A percentile compares a stretch with the other conserved stretches of the same genome.
phyloP scores from a whole-genome alignment of 768 basidiomycete species.

The Rhodosporidiobolus sp. region DNA sequence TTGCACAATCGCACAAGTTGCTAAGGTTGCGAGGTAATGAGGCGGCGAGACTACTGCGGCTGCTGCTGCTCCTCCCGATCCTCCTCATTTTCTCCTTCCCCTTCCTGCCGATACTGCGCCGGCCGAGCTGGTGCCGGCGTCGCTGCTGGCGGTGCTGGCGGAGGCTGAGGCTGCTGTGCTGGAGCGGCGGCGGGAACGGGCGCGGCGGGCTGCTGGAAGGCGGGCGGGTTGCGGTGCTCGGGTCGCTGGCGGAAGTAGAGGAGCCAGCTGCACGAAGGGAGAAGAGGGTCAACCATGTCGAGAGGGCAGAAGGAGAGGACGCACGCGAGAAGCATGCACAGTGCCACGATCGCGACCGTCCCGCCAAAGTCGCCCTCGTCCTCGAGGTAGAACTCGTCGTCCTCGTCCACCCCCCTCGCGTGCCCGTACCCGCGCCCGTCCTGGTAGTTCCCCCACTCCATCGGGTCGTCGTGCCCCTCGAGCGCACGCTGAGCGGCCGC shows the following conservation, averaged over 20 bases:
- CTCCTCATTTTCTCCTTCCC: not conserved
- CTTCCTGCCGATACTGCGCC: not conserved
- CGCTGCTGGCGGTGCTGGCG: not conserved
- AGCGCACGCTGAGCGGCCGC: constrained; percentile 48
- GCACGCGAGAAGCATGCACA: constrained; percentile 69
- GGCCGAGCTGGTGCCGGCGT: not conserved
- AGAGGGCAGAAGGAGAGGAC: constrained; percentile 46
- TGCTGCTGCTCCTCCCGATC: not conserved
- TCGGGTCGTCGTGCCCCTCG: constrained; percentile 42
- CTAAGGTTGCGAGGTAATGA: too few species aligned
- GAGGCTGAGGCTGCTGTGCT: not conserved
- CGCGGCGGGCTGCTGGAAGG: not conserved
- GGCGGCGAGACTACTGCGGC: too few species aligned
- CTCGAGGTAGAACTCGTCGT: constrained; percentile 72
- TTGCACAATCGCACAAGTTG: too few species aligned
- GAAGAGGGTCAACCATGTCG: not conserved
- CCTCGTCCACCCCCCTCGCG: constrained; percentile 56
- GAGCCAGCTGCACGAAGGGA: constrained; percentile 22
- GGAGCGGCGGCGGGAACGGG: constrained; percentile 8
- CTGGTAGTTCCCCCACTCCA: constrained; percentile 64
- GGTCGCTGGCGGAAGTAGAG: constrained; percentile 37
- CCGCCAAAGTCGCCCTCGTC: constrained; percentile 74
- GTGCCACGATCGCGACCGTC: constrained; percentile 69
- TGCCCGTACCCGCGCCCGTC: constrained; percentile 55
- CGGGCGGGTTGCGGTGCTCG: not conserved